Percentiles rank a stretch among this genome's conserved stretches.
Conservation (phyloP, 495 filamentous ascomycete genomes). For the Xylaria acuta region DNA sequence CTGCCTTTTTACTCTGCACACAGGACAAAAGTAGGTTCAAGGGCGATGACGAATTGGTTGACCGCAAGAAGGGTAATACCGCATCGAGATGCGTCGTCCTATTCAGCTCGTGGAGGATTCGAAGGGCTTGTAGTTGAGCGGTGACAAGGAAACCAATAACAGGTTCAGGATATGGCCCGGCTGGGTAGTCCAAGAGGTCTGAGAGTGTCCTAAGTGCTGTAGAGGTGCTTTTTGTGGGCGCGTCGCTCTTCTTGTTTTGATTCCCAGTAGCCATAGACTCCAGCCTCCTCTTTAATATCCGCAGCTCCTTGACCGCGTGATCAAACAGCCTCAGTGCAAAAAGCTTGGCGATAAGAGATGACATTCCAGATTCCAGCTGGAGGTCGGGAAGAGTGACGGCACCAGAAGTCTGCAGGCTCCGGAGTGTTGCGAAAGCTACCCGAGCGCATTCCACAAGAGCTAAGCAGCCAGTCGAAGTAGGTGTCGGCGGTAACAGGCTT, state of each 20-base stretch:
- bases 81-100: conserved; percentile 61
- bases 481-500: conserved; percentile 10
- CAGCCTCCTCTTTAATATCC: conserved; percentile 68
- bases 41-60: conserved; percentile 66
- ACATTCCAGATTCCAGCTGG: conserved; percentile 85
- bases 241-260: conserved; percentile 36
- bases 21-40: conserved; percentile 64
- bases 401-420: conserved; percentile 60
- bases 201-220: conserved; percentile 55
- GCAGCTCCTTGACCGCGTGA: conserved; percentile 77
- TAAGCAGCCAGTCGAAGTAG: conserved; percentile 43
- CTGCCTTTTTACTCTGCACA: conserved; percentile 51
- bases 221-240: conserved; percentile 32
- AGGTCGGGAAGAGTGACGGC: conserved; percentile 61
- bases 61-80: conserved; percentile 47
- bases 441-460: conserved; percentile 76
- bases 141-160: conserved; percentile 56
- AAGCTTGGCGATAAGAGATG: conserved; percentile 74
- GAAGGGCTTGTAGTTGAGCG: conserved; percentile 59
- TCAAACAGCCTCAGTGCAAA: conserved; percentile 75
- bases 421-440: conserved; percentile 72
- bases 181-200: conserved; percentile 68
- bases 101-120: conserved; percentile 55
- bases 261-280: conserved; percentile 47
- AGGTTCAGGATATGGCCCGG: conserved; percentile 44